A percentile compares a stretch with the other conserved stretches of the same genome.
phyloP scores from a whole-genome alignment of 2,329 filamentous ascomycete species.

The Fusarium drepaniforme region DNA sequence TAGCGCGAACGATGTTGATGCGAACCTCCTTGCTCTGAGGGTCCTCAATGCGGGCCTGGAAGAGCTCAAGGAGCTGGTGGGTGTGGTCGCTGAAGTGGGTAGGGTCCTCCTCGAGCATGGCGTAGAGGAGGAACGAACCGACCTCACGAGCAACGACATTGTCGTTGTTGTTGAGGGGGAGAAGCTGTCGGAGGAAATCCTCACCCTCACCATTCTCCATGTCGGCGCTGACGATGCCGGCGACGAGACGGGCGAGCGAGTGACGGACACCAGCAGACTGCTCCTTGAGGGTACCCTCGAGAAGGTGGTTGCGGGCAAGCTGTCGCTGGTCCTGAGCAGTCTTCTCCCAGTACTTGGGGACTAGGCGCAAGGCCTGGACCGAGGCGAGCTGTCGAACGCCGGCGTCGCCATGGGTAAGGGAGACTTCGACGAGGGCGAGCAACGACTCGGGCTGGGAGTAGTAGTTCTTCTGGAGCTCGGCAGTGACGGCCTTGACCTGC shows the following conservation, averaged over 20 bases:
- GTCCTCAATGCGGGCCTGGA: slow-evolving; percentile 89
- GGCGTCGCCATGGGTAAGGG: slow-evolving; percentile 80
- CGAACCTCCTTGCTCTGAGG: slow-evolving; percentile 92
- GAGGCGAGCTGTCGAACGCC: slow-evolving; percentile 90
- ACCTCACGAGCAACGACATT: slow-evolving; percentile 87
- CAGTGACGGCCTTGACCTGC: slow-evolving; percentile 89
- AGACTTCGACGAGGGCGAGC: slow-evolving; percentile 87
- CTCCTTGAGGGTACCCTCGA: slow-evolving; percentile 87
- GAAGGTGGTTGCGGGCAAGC: slow-evolving; percentile 83
- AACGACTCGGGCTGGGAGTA: slow-evolving; percentile 89
- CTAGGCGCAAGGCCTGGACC: slow-evolving; percentile 87
- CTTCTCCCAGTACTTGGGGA: slow-evolving; percentile 86
- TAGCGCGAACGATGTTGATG: slow-evolving; percentile 92
- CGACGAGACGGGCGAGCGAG: slow-evolving; percentile 88
- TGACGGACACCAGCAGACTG: slow-evolving; percentile 82
- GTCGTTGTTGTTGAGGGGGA: slow-evolving; percentile 81
- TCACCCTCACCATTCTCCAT: slow-evolving; percentile 80
- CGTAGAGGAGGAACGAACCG: slow-evolving; percentile 92
- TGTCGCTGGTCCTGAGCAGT: slow-evolving; percentile 82
- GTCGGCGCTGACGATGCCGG: slow-evolving; percentile 87
- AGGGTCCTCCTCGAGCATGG: slow-evolving; percentile 88
- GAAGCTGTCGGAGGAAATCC: slow-evolving; percentile 83
- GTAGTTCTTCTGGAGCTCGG: slow-evolving; percentile 92
- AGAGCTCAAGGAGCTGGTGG: slow-evolving; percentile 83
- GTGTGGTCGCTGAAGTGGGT: slow-evolving; percentile 87